Conservation (phyloP, 176 grass and related monocot species). For the Carex kokanica region DNA sequence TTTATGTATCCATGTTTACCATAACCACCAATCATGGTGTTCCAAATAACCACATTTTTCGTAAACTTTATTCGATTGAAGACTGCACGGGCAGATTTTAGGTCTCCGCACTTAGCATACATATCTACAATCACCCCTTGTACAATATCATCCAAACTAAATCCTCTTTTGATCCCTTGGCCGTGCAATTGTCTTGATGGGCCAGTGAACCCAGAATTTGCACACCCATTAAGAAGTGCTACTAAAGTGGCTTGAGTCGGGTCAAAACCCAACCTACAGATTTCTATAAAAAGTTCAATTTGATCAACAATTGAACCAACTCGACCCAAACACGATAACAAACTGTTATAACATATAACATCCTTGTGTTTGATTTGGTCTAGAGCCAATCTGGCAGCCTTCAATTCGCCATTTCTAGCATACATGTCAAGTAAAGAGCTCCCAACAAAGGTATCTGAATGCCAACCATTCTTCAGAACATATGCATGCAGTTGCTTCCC, state of each 20-base stretch:
- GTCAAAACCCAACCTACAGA: constrained; percentile 17
- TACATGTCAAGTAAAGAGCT: constrained; percentile 42
- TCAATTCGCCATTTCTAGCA: constrained; percentile 24
- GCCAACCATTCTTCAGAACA: constrained; percentile 32
- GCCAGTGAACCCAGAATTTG: constrained; percentile 32
- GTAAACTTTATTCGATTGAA: constrained; percentile 29
- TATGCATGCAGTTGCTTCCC: constrained; percentile 41
- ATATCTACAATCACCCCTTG: constrained; percentile 39
- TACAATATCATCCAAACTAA: constrained; percentile 28
- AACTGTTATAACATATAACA: constrained; percentile 44
- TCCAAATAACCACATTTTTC: constrained; percentile 42
- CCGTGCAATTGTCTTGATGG: constrained; percentile 45
- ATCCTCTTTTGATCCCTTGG: constrained; percentile 36
- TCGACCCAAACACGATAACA: constrained; percentile 36
- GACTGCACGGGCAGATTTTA: constrained; percentile 16
- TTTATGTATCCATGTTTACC: constrained; percentile 39
- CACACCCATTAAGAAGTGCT: constrained; percentile 37
- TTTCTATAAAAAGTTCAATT: constrained; percentile 31
- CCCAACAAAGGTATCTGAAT: constrained; percentile 43
- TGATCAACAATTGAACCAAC: background rate
- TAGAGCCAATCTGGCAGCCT: constrained; percentile 21
- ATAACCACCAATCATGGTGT: constrained; percentile 44
- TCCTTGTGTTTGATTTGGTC: constrained; percentile 36
- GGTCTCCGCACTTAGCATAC: constrained; percentile 49
- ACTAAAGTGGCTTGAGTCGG: constrained; percentile 42